phyloP scores from a whole-genome alignment of 805 yeast genomes.

The Phaffomyces antillensis region DNA sequence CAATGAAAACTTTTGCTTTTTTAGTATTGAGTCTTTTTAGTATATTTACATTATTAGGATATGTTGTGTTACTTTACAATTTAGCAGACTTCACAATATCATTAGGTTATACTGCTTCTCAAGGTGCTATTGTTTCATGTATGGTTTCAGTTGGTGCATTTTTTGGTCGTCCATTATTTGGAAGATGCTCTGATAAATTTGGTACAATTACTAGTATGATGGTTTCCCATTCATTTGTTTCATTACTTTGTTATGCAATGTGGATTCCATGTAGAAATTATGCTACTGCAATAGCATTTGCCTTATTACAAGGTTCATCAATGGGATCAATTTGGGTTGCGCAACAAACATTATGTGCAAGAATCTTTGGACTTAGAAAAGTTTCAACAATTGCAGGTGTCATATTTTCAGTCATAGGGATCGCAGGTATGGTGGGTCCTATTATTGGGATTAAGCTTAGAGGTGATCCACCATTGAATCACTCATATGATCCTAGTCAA shows the following conservation, averaged over 20 bases:
- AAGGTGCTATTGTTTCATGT: constrained; percentile 52
- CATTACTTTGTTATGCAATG: constrained; percentile 37
- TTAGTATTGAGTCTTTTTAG: constrained; percentile 36
- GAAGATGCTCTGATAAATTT: constrained; percentile 38
- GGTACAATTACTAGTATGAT: constrained; percentile 46
- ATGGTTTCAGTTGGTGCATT: constrained; percentile 51
- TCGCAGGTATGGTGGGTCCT: constrained; percentile 32
- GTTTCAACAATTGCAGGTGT: constrained; percentile 47
- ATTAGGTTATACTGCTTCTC: constrained; percentile 44
- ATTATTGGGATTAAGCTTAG: constrained; percentile 49
- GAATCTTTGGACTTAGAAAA: constrained; percentile 45
- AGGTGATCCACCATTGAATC: constrained; percentile 14
- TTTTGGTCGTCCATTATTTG: constrained; percentile 49
- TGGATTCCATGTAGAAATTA: constrained; percentile 50
- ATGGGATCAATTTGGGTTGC: constrained; percentile 57
- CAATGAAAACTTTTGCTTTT: constrained; percentile 33
- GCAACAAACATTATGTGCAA: constrained; percentile 40
- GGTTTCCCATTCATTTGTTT: constrained; percentile 31
- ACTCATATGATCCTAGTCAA: constrained; percentile 32
- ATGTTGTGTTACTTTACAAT: constrained; percentile 50
- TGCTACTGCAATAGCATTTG: constrained; percentile 47
- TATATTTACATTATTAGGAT: constrained; percentile 48
- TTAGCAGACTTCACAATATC: constrained; percentile 52
- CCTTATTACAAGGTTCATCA: constrained; percentile 41
- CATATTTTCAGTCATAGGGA: constrained; percentile 15